Conservation (phyloP, 352 stramenopile genomes). For the Salisapilia sapeloensis region DNA sequence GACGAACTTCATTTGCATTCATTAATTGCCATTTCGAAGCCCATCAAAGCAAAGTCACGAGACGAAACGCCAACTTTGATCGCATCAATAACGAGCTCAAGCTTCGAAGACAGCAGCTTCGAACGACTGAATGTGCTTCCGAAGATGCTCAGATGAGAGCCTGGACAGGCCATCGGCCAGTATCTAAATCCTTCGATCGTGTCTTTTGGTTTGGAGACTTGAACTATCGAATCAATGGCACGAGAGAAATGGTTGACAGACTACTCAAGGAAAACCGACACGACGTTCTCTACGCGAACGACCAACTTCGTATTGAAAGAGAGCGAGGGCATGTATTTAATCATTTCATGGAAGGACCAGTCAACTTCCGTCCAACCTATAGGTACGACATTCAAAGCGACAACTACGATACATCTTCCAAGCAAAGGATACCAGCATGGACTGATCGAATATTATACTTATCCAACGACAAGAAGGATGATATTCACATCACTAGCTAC, state of each 20-base stretch:
- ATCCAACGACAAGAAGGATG: conserved; percentile 26
- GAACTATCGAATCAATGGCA: conserved; percentile 88
- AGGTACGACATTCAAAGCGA: conserved; percentile 90
- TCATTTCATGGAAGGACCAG: conserved; percentile 79
- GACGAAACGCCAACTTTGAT: conserved; percentile 85
- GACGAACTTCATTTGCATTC: conserved; percentile 78
- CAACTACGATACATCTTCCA: conserved; percentile 88
- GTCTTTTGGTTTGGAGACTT: conserved; percentile 91
- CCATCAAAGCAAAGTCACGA: conserved; percentile 76
- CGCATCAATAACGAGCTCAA: conserved; percentile 62
- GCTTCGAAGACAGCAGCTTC: no score
- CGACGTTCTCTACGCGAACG: conserved; percentile 69
- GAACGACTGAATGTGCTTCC: no score
- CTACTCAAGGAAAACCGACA: conserved; percentile 55
- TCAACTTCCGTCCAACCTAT: conserved; percentile 90
- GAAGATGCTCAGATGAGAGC: no score
- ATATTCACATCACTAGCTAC: conserved; percentile 45
- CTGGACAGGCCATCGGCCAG: no score
- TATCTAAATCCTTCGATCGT: conserved; percentile 67
- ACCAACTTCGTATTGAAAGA: conserved; percentile 84
- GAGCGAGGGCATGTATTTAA: conserved; percentile 65
- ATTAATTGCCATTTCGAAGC: conserved; percentile 90
- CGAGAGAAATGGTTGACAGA: conserved; percentile 75
- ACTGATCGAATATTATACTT: conserved; percentile 89
- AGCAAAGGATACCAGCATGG: conserved; percentile 91